Evolutionary conservation across 2,329 filamentous ascomycete genomes (phyloP), one percentile per base, ranked within the genome.

Genomic region (Chaetomium olivaceum): DNA sequence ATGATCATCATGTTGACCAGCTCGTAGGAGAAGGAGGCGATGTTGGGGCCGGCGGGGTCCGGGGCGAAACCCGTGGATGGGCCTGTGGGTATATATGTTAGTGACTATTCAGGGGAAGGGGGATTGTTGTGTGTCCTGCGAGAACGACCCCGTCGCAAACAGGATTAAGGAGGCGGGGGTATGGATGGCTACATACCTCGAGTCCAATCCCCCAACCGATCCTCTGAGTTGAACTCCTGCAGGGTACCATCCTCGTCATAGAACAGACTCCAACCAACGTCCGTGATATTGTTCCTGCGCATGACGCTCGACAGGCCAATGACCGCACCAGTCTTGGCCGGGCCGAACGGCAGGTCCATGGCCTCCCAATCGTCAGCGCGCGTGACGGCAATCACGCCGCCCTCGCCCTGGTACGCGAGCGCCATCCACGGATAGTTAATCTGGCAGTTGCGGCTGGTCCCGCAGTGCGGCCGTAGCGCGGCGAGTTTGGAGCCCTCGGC

Each of bases 1-100:
- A 58, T 14, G 33, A 58, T 29, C 55, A 58, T 58, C 31, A 58
- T 58, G 55, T 58, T 39, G 55, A 58, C 36, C 8, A 58, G 55
- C 6, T 58, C 55, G 33, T 43, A 58, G 4, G 55, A 58, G 55
- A 58, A 46, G 33, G 55, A 16, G 4, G 55, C 55, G 21, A 58
- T 58, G 36, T 58, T 58, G 55, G 55, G 55, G 12, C n/a, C n/a
- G n/a, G 19, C 0, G 31, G 54, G 19, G 33, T 19, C 14, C 12
- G 33, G 55, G 21, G 33, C 33, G 55, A 43, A 58, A 14, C 55
- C 55, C 12, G 36, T 58, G 4, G 55, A 58, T 19, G 23, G 7
- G 12, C 55, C 55, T 58, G 23, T 7, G 12, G 2, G 14, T 16
- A 14, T n/a, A n/a, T n/a, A n/a, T n/a, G 23, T 27, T 27, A 19